phyloP scores from a whole-genome alignment of 1,284 basidiomycete species.

The Irpex sp. region DNA sequence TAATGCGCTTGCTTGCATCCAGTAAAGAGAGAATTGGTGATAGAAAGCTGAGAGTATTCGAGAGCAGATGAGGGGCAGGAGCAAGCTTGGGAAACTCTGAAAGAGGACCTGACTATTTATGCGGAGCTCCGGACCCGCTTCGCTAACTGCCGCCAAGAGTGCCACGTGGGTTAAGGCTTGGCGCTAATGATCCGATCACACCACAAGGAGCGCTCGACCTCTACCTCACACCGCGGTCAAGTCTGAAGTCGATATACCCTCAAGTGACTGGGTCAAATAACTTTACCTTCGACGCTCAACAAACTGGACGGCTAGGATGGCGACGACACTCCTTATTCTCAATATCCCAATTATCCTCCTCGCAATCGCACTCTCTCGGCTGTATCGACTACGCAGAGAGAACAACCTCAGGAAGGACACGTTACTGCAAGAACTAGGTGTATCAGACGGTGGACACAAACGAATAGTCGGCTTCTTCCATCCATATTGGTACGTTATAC shows the following conservation, averaged over 20 bases:
- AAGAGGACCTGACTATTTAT: too few relatives aligned
- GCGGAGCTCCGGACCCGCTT: background rate
- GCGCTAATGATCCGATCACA: too few relatives aligned
- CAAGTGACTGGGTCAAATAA: too few relatives aligned
- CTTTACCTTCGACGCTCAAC: background rate
- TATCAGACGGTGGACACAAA: slow-evolving; percentile 19
- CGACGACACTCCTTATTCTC: background rate
- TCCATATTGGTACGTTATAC: slow-evolving; percentile 80
- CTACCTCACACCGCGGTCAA: too few relatives aligned
- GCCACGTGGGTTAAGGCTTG: too few relatives aligned
- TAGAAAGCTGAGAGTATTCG: background rate
- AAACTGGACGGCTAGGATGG: background rate
- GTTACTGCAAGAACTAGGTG: background rate
- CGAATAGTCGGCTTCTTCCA: slow-evolving; percentile 87
- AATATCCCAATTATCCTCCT: background rate
- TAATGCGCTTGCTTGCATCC: background rate
- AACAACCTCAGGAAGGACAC: background rate
- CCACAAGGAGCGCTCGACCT: too few relatives aligned
- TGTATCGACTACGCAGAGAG: background rate
- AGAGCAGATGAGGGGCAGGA: background rate
- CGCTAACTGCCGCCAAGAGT: too few relatives aligned
- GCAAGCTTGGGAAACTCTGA: background rate
- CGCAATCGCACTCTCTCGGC: background rate
- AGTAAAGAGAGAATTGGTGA: background rate
- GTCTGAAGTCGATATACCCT: too few relatives aligned